phyloP scores from a whole-genome alignment of 2,329 filamentous ascomycete genomes.

The Colletotrichum higginsianum region DNA sequence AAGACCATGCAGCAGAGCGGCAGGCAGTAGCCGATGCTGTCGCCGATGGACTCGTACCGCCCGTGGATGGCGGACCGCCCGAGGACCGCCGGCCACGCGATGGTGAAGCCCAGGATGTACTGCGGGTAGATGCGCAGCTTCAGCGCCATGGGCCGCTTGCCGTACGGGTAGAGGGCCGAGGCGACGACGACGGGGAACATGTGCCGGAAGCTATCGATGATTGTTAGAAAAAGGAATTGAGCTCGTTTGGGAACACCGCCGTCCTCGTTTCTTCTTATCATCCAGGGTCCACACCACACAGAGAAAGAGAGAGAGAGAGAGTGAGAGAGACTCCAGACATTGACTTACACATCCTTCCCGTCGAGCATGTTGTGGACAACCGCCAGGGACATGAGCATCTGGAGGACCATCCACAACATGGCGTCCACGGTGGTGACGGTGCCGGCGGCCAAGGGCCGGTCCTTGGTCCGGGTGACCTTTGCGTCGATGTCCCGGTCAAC shows the following conservation, averaged over 20 bases:
- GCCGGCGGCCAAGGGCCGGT: constrained; percentile 47
- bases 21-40: constrained; percentile 42
- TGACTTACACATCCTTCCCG: constrained; percentile 35
- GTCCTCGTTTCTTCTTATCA: no score
- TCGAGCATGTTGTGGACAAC: constrained; percentile 36
- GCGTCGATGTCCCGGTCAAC: constrained; percentile 49
- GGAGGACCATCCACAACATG: constrained; percentile 39
- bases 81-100: constrained; percentile 46
- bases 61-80: constrained; percentile 45
- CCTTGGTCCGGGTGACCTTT: constrained; percentile 48
- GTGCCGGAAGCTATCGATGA: constrained; percentile 43
- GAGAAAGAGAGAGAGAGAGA: no score
- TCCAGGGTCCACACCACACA: no score
- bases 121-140: constrained; percentile 46
- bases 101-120: constrained; percentile 46
- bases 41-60: constrained; percentile 41
- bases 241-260: no score
- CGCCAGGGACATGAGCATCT: constrained; percentile 33
- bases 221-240: not conserved
- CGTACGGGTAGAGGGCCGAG: constrained; percentile 45
- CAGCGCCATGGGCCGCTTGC: constrained; percentile 43
- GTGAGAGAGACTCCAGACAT: no score
- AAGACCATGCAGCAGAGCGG: constrained; percentile 47
- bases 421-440: constrained; percentile 45
- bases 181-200: constrained; percentile 43